phyloP scores from a whole-genome alignment of 1,284 basidiomycete species.

The Moniliella sp. region DNA sequence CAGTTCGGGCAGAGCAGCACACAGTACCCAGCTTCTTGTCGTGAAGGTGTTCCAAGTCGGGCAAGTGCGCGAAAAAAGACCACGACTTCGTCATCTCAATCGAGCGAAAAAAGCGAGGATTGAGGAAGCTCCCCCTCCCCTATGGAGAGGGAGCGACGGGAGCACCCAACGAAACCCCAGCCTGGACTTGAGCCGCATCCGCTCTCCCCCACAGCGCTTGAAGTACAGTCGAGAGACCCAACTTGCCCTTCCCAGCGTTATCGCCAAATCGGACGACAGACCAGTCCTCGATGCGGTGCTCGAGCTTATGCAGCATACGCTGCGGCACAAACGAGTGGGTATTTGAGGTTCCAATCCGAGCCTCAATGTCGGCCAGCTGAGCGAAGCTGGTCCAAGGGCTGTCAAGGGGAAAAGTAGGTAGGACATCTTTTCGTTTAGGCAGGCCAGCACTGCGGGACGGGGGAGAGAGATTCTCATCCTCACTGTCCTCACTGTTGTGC shows the following conservation, averaged over 20 bases:
- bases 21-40: too few species aligned
- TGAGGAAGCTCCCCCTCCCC: too few species aligned
- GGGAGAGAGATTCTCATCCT: background rate
- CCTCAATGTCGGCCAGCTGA: constrained; percentile 10
- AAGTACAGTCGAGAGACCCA: constrained; percentile 11
- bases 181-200: too few species aligned
- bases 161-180: too few species aligned
- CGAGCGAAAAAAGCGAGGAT: too few species aligned
- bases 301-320: too few species aligned
- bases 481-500: constrained; percentile 36
- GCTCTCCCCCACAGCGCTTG: constrained; percentile 3
- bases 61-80: too few species aligned
- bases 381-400: constrained; percentile 5
- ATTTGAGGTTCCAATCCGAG: constrained; percentile 7
- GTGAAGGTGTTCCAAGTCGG: too few species aligned
- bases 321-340: too few species aligned
- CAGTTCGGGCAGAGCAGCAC: too few species aligned
- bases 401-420: constrained; percentile 24
- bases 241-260: constrained; percentile 15
- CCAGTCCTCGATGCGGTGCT: constrained; percentile 15
- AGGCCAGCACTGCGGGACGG: background rate
- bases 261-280: constrained; percentile 8
- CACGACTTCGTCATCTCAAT: too few species aligned
- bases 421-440: constrained; percentile 5
- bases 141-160: too few species aligned